Evolutionary conservation across 306 rosid genomes (phyloP).

Genomic region (Acmispon strigosus): DNA sequence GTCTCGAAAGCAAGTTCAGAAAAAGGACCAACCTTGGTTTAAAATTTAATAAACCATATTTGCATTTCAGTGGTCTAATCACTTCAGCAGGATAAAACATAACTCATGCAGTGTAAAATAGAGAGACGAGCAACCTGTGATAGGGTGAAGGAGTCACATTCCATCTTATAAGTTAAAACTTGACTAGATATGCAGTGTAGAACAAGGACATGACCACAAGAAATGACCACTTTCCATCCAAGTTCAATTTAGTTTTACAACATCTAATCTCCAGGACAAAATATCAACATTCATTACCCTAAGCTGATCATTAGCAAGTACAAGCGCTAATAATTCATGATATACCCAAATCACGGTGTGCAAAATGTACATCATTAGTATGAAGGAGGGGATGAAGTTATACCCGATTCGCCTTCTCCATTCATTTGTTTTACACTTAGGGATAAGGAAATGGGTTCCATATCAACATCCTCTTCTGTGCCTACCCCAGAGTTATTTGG

Average conservation of each 20-base stretch:
- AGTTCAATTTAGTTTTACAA: constrained; percentile 22
- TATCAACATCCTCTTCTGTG: constrained; percentile 18
- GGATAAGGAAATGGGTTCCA: constrained; percentile 30
- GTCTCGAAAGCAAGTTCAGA: too few relatives aligned
- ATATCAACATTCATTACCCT: constrained; percentile 14
- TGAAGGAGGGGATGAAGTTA: constrained; percentile 13
- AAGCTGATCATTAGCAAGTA: constrained; percentile 18
- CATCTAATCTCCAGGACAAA: constrained; percentile 14
- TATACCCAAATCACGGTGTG: constrained; percentile 1
- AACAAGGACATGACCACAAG: neutral
- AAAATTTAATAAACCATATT: too few relatives aligned
- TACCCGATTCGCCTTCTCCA: constrained; percentile 29
- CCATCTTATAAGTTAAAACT: too few relatives aligned
- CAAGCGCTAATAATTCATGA: constrained; percentile 14
- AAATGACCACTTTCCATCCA: constrained; percentile 7
- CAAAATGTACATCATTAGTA: constrained; percentile 32
- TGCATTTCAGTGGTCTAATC: too few relatives aligned
- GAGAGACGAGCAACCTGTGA: too few relatives aligned
- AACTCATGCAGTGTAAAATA: too few relatives aligned
- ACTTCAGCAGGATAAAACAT: too few relatives aligned
- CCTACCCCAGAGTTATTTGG: constrained; percentile 33
- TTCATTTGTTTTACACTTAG: constrained; percentile 31
- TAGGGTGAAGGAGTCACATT: too few relatives aligned
- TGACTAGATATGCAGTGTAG: neutral
- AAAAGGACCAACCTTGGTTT: too few relatives aligned